phyloP scores from a whole-genome alignment of 352 stramenopile genomes.

The Phytopythium litorale region DNA sequence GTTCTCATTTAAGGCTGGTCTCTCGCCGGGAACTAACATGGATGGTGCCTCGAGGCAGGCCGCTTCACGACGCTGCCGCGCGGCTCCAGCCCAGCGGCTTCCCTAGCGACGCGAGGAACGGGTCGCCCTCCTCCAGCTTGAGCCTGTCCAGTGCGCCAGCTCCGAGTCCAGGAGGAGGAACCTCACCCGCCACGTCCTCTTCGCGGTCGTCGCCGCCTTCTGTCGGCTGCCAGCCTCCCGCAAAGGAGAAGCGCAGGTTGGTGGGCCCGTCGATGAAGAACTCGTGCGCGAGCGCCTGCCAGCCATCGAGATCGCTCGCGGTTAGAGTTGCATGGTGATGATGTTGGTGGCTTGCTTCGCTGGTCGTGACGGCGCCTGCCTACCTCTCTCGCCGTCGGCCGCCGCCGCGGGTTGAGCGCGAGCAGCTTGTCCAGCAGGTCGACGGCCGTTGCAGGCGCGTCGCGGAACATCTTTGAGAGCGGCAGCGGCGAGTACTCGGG shows the following conservation, averaged over 20 bases:
- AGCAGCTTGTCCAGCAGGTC: conserved; percentile 49
- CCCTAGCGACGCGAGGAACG: conserved; percentile 27
- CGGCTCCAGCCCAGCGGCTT: conserved; percentile 19
- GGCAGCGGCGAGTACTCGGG: conserved; percentile 43
- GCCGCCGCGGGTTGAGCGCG: conserved; percentile 25
- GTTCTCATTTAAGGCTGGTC: background rate
- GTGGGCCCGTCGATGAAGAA: conserved; percentile 40
- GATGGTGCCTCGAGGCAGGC: background rate
- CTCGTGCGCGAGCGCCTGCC: conserved; percentile 34
- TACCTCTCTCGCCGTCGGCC: conserved; percentile 42
- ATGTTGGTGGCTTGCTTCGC: background rate
- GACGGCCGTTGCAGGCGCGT: conserved; percentile 32
- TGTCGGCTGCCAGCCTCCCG: background rate
- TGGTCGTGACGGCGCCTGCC: background rate
- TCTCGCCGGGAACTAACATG: background rate
- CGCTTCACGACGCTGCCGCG: background rate
- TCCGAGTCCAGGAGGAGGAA: background rate
- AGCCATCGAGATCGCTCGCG: conserved; percentile 5
- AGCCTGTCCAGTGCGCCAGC: background rate
- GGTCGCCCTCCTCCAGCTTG: conserved; percentile 13
- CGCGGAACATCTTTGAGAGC: conserved; percentile 40
- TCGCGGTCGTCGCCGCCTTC: background rate
- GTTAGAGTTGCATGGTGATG: background rate
- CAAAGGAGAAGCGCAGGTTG: conserved; percentile 16
- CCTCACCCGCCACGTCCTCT: background rate